Evolutionary conservation across 768 basidiomycete genomes (phyloP).

Genomic region (Mycena pura): DNA sequence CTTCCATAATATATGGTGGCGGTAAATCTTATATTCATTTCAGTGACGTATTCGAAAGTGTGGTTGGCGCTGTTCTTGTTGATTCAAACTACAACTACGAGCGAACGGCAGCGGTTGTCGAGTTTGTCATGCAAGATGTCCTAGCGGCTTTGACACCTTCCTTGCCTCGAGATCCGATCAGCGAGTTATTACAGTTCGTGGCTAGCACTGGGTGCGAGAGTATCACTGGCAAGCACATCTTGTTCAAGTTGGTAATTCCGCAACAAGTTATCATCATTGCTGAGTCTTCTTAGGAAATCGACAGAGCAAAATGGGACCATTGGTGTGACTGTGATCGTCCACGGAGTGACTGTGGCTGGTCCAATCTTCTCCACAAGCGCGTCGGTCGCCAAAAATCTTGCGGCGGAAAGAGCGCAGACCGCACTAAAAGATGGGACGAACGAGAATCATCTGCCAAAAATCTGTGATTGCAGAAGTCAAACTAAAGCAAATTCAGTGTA

Average conservation of each 20-base stretch:
- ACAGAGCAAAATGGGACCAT: constrained; percentile 30
- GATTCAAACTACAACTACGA: constrained; percentile 82
- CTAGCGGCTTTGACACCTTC: constrained; percentile 64
- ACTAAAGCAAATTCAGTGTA: background rate
- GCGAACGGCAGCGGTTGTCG: constrained; percentile 63
- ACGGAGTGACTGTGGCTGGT: constrained; percentile 60
- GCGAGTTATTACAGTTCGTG: constrained; percentile 73
- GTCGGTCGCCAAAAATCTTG: constrained; percentile 70
- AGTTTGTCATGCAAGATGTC: constrained; percentile 71
- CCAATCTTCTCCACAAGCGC: constrained; percentile 66
- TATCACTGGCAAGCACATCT: constrained; percentile 40
- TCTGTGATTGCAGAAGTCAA: constrained; percentile 44
- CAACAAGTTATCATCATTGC: background rate
- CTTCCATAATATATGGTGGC: background rate
- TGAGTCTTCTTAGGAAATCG: constrained; percentile 3
- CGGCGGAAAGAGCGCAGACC: constrained; percentile 65
- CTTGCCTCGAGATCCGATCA: constrained; percentile 73
- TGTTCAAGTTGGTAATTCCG: constrained; percentile 8
- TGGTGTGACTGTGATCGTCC: constrained; percentile 64
- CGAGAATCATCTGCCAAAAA: constrained; percentile 47
- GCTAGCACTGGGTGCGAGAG: constrained; percentile 66
- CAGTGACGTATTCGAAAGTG: constrained; percentile 85
- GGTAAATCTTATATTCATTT: constrained; percentile 31
- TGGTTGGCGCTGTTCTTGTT: constrained; percentile 84
- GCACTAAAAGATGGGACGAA: constrained; percentile 55